Conservation (phyloP, 108 stramenopile genomes). For the Thalassiosira profunda region DNA sequence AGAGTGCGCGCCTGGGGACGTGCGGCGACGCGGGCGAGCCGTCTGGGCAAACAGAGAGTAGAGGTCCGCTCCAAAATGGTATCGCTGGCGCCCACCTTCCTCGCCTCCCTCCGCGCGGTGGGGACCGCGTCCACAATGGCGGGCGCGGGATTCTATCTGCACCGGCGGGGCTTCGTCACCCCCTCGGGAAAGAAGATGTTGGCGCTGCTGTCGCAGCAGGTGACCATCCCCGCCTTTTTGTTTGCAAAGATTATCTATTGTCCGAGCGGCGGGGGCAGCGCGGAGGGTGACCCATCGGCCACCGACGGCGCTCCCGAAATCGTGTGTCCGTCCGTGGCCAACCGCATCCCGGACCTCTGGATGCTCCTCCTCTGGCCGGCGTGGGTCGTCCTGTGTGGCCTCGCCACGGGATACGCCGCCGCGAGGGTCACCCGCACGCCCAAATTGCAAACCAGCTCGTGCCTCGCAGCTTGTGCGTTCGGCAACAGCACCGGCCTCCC, state of each 20-base stretch:
- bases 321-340: conserved; percentile 72
- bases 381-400: conserved; percentile 66
- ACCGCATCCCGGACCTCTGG: conserved; percentile 67
- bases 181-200: conserved; percentile 70
- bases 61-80: too few relatives aligned
- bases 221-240: conserved; percentile 87
- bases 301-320: background rate
- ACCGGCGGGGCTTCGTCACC: conserved; percentile 68
- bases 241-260: conserved; percentile 92
- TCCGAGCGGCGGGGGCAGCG: conserved; percentile 55
- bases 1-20: too few relatives aligned
- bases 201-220: conserved; percentile 82
- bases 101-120: conserved; percentile 70
- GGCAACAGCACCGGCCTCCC: conserved; percentile 84
- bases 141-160: conserved; percentile 71
- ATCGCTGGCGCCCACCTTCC: conserved; percentile 50
- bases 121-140: conserved; percentile 86
- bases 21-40: too few relatives aligned
- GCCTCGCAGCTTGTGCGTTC: conserved; percentile 79
- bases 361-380: conserved; percentile 78
- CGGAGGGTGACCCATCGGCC: background rate
- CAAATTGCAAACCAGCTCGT: conserved; percentile 39
- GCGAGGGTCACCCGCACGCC: conserved; percentile 61
- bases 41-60: too few relatives aligned
- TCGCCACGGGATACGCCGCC: conserved; percentile 65